Evolutionary conservation across 2,329 filamentous ascomycete genomes (phyloP).

Genomic region (Talaromyces amestolkiae): DNA sequence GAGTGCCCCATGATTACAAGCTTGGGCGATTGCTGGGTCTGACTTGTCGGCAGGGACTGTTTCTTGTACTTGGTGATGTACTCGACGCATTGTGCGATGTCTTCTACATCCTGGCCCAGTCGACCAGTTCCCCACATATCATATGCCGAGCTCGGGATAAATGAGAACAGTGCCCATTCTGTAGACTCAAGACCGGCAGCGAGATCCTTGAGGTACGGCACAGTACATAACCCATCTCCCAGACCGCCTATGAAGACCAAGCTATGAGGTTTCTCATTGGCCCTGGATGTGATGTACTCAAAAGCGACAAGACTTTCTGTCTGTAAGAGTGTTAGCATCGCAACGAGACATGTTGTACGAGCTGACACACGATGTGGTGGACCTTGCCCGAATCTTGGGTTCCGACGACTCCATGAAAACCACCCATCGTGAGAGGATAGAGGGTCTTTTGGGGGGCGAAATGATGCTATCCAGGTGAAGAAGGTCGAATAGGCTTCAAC

Average conservation of each 20-base stretch:
- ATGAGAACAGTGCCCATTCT: constrained; percentile 54
- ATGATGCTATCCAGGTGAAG: neutral
- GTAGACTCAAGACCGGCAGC: constrained; percentile 48
- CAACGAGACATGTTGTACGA: neutral
- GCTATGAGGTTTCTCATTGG: constrained; percentile 42
- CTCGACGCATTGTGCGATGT: constrained; percentile 52
- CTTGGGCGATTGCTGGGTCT: constrained; percentile 38
- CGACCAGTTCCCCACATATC: constrained; percentile 55
- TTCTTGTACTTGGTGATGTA: constrained; percentile 48
- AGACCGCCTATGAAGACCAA: constrained; percentile 61
- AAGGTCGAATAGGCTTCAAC: too few relatives aligned
- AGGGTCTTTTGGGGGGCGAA: neutral
- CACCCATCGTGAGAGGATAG: constrained; percentile 2
- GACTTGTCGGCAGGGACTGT: constrained; percentile 13
- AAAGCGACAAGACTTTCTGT: constrained; percentile 41
- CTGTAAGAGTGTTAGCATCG: constrained; percentile 24
- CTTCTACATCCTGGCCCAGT: constrained; percentile 54
- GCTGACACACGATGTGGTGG: constrained; percentile 14
- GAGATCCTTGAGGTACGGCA: constrained; percentile 53
- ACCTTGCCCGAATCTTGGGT: constrained; percentile 15
- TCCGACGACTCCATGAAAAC: constrained; percentile 18
- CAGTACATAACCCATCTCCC: constrained; percentile 56
- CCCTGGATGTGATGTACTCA: constrained; percentile 34
- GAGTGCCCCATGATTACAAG: constrained; percentile 69
- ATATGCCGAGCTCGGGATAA: constrained; percentile 54